Conservation (phyloP, 2,329 filamentous ascomycete genomes). For the Aspergillus viridinutans region DNA sequence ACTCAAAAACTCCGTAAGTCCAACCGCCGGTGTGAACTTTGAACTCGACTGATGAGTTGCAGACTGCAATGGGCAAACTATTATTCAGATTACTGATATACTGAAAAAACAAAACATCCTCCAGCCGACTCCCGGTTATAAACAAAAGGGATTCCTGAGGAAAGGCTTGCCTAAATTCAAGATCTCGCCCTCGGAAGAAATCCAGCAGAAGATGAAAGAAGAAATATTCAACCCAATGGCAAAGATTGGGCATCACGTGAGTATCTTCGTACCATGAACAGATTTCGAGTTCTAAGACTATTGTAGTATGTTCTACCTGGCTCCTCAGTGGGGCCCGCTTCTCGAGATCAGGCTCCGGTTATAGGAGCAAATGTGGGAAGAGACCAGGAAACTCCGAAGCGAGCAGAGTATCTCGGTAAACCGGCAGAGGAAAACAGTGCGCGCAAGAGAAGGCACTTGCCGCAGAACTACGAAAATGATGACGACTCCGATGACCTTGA, state of each 20-base stretch:
- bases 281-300: background rate
- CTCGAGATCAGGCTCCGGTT: background rate
- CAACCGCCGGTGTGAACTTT: background rate
- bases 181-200: conserved; percentile 17
- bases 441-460: background rate
- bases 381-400: background rate
- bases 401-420: background rate
- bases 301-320: conserved; percentile 9
- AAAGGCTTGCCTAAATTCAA: conserved; percentile 28
- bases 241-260: conserved; percentile 32
- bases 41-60: conserved; percentile 9
- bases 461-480: background rate
- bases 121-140: conserved; percentile 26
- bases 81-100: conserved; percentile 26
- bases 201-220: conserved; percentile 16
- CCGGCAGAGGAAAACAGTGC: conserved; percentile 1
- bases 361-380: background rate
- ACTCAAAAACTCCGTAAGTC: conserved; percentile 29
- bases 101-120: conserved; percentile 25
- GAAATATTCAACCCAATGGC: conserved; percentile 31
- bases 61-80: conserved; percentile 30
- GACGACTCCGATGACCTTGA: conserved; percentile 5
- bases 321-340: background rate
- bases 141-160: conserved; percentile 25
- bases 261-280: conserved; percentile 9